Base-by-base conservation (phyloP, 306 rosid genomes). In the Vigna reflexopilosa region DNA sequence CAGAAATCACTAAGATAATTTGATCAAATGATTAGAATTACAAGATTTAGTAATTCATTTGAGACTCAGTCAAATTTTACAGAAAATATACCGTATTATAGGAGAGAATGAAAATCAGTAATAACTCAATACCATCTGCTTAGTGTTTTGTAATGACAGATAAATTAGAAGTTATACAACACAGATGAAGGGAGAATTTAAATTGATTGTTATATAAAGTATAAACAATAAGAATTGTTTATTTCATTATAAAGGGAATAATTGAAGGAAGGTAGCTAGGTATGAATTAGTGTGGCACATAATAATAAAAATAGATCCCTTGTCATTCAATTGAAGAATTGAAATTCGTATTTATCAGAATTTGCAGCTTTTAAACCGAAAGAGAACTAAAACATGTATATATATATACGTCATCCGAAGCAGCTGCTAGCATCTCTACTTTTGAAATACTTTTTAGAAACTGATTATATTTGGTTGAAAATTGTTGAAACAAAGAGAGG, bases 341-440 rank as follows among this genome's bases (percentile, higher is more conserved):
- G 32, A 85, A 80, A 83, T 80, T 73, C 77, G 52, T 63, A 80
- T 56, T 69, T 76, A 81, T 79, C 84, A 55, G 67, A 77, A 82
- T 45, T 51, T 67, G 50, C 51, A 82, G 56, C 67, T 55, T 83
- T 82, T 19, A 82, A 78, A 64, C 61, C 17, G 51, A 78, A 55
- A 81, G 83, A 78, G 67, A 77, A 44, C 66, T 50, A 55, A 19
- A 36, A 30, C 34, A 30, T 30, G 4, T 30, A 30, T 30, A 26
- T 20, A 20, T 20, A 20, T 30, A 30, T 30, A 71, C 84, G 83
- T 79, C 89, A 86, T 72, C 72, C 1, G 80, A 79, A 85, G 79
- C 68, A 62, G 64, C 64, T 66, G 63, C 63, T 66, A 75, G 65
- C 59, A 64, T 80, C 86, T 68, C 77, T 78, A 78, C 70, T 80